phyloP scores from a whole-genome alignment of 108 stramenopile genomes.

The Cyclostephanos invisitatus region DNA sequence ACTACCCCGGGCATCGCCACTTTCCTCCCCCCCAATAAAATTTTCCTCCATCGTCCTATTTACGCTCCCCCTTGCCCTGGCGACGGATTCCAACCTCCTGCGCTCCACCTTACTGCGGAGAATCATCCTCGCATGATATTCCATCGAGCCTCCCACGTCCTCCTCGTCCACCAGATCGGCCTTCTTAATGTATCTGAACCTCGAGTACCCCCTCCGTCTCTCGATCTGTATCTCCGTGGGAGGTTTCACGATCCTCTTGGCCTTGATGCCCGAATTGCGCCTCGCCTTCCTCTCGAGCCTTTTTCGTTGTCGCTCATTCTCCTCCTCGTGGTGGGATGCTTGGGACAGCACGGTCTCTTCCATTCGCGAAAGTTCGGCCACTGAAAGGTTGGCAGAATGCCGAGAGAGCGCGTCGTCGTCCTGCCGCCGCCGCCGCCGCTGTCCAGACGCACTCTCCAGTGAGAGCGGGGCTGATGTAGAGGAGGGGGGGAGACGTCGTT shows the following conservation, averaged over 20 bases:
- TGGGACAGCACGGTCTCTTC: slow-evolving; percentile 37
- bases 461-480: neutral
- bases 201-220: slow-evolving; percentile 4
- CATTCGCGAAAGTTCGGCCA: slow-evolving; percentile 35
- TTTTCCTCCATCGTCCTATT: slow-evolving; percentile 3
- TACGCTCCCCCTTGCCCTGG: slow-evolving; percentile 15
- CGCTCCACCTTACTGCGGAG: slow-evolving; percentile 20
- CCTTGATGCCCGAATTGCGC: neutral
- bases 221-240: slow-evolving; percentile 21
- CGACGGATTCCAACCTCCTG: slow-evolving; percentile 22
- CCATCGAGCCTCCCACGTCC: slow-evolving; percentile 41
- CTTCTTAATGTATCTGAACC: slow-evolving; percentile 29
- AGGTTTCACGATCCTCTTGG: slow-evolving; percentile 2
- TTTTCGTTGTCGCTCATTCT: slow-evolving; percentile 32
- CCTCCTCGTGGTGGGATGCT: slow-evolving; percentile 38
- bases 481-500: neutral
- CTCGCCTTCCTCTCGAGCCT: slow-evolving; percentile 17
- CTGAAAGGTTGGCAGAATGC: slow-evolving; percentile 19
- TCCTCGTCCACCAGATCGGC: slow-evolving; percentile 30
- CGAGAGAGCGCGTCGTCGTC: slow-evolving; percentile 1
- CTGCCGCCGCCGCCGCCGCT: neutral
- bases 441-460: neutral
- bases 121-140: slow-evolving; percentile 21
- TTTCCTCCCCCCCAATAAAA: neutral
- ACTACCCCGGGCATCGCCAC: neutral